phyloP scores from a whole-genome alignment of 305 asterid species.

The Rubia balearica region DNA sequence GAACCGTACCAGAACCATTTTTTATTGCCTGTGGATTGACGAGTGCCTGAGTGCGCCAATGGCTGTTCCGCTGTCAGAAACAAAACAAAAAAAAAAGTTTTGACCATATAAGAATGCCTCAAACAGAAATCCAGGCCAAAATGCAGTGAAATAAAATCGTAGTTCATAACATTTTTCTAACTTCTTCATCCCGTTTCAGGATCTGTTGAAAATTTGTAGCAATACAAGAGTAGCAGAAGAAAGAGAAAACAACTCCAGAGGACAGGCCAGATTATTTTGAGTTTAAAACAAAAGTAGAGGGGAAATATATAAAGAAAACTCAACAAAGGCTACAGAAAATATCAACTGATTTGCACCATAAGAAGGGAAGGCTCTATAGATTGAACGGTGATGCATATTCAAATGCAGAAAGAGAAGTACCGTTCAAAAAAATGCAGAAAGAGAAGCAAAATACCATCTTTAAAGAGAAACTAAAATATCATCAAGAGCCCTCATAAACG shows the following conservation, averaged over 20 bases:
- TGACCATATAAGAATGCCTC: neutral
- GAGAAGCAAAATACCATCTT: neutral
- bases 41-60: constrained; percentile 63
- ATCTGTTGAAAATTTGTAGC: no score
- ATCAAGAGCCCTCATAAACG: constrained; percentile 5
- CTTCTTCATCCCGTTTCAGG: no score
- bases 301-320: neutral
- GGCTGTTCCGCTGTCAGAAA: constrained; percentile 69
- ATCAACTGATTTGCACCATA: neutral
- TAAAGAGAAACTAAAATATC: constrained; percentile 6
- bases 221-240: neutral
- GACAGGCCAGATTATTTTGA: neutral
- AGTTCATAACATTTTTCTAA: no score
- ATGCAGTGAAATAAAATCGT: neutral
- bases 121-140: constrained; percentile 2
- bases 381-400: neutral
- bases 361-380: neutral
- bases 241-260: neutral
- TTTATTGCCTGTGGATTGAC: constrained; percentile 44
- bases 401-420: neutral
- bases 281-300: neutral
- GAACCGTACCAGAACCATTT: constrained; percentile 43
- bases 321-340: neutral
- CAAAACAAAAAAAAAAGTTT: constrained; percentile 9
- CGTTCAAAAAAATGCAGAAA: no score